A percentile compares a stretch with the other conserved stretches of the same genome.
These are phyloP conservation scores for Amanita phalloides DNA, from an alignment of 768 basidiomycete species.

Conservation along the genomic window DNA sequence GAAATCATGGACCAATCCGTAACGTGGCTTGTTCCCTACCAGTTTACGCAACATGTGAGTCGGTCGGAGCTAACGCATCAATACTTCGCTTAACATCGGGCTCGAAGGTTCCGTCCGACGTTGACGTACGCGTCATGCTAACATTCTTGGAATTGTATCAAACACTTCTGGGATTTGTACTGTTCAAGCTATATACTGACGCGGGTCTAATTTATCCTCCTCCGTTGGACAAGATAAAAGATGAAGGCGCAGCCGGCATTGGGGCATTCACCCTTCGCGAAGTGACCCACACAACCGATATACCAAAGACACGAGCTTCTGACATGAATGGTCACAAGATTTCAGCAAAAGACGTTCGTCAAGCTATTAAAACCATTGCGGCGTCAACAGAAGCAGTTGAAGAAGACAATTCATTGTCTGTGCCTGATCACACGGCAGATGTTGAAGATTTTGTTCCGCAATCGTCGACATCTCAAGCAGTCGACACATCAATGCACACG, in stretches of 20 bases:
- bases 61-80: not conserved
- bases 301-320: constrained; percentile 32
- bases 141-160: constrained; percentile 98
- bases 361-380: constrained; percentile 49
- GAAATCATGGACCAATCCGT: constrained; percentile 88
- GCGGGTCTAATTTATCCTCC: constrained; percentile 92
- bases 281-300: constrained; percentile 22
- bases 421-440: constrained; percentile 23
- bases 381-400: constrained; percentile 17
- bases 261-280: constrained; percentile 77
- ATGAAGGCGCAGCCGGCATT: constrained; percentile 79
- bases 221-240: constrained; percentile 70
- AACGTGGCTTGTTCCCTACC: constrained; percentile 95
- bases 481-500: constrained; percentile 47
- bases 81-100: constrained; percentile 2
- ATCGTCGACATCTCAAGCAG: constrained; percentile 38
- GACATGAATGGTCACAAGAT: constrained; percentile 31
- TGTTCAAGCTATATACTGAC: constrained; percentile 98
- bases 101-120: constrained; percentile 79
- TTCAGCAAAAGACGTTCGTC: constrained; percentile 43
- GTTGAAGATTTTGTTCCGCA: constrained; percentile 54
- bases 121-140: constrained; percentile 95
- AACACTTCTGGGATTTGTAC: constrained; percentile 88
- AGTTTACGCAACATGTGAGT: constrained; percentile 87
- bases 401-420: constrained; percentile 27